Conservation (phyloP, 2,329 filamentous ascomycete species). For the Pseudonectria buxi region DNA sequence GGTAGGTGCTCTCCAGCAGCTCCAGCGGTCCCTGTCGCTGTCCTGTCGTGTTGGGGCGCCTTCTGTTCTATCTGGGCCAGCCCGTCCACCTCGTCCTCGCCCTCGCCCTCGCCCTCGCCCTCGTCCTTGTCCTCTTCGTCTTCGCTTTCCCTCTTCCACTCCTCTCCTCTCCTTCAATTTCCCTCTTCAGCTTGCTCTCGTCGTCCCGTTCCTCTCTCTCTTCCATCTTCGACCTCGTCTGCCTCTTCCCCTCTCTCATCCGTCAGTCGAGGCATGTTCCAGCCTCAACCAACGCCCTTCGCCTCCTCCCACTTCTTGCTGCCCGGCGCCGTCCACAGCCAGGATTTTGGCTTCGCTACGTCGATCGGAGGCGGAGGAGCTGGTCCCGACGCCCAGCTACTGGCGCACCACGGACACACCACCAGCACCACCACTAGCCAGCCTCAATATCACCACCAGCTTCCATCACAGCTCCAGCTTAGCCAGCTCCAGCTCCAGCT, state of each 20-base stretch:
- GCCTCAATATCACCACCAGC: conserved; percentile 3
- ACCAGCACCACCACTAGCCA: conserved; percentile 5
- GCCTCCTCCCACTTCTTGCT: conserved; percentile 34
- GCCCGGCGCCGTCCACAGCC: conserved; percentile 33
- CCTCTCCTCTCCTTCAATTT: conserved; percentile 7
- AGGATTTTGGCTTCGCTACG: conserved; percentile 20
- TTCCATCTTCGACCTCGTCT: conserved; percentile 8
- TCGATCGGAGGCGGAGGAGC: conserved; percentile 21
- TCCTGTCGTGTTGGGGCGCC: no score
- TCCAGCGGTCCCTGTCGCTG: no score
- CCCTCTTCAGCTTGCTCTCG: conserved; percentile 7
- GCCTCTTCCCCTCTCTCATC: conserved; percentile 6
- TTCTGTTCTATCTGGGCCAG: no score
- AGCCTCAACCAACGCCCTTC: conserved; percentile 46
- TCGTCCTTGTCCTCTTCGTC: conserved; percentile 1
- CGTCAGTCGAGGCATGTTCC: conserved; percentile 41
- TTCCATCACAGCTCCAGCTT: conserved; percentile 5
- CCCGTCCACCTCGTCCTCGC: no score
- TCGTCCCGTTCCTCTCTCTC: conserved; percentile 5
- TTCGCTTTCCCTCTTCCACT: background rate
- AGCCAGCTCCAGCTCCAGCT: conserved; percentile 10
- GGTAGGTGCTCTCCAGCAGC: no score
- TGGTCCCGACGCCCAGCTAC: conserved; percentile 7
- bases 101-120: conserved; percentile 2
- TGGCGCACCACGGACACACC: conserved; percentile 9